Evolutionary conservation across 164 flowering plant species (phyloP).

Genomic region (Magnolia sinica): DNA sequence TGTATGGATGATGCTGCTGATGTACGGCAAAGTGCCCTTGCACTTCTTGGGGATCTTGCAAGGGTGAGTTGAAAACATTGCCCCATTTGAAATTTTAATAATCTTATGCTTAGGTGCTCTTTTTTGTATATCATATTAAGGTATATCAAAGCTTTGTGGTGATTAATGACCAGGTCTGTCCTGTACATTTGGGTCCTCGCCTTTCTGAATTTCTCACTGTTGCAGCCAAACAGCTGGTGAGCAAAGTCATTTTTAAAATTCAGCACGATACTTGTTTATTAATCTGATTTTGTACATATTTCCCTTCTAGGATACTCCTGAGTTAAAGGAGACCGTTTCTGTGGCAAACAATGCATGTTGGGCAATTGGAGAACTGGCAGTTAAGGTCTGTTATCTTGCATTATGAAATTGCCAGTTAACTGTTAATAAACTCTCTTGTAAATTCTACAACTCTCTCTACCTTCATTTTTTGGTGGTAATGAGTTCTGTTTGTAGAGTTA

Average conservation of each 20-base stretch:
- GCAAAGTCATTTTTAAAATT: slow-evolving; percentile 8
- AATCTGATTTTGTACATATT: slow-evolving; percentile 4
- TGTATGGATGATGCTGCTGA: slow-evolving; percentile 90
- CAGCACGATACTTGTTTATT: slow-evolving; percentile 1
- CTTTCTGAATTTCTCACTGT: slow-evolving; percentile 74
- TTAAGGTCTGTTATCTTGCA: slow-evolving; percentile 54
- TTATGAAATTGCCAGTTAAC: not conserved
- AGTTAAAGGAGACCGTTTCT: slow-evolving; percentile 72
- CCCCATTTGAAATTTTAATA: not conserved
- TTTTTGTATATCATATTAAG: not conserved
- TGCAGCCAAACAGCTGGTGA: slow-evolving; percentile 88
- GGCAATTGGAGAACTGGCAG: slow-evolving; percentile 98
- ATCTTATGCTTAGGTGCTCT: not conserved
- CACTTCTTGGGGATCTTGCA: slow-evolving; percentile 96
- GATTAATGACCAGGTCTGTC: slow-evolving; percentile 58
- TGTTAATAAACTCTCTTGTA: not conserved
- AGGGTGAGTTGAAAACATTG: slow-evolving; percentile 53
- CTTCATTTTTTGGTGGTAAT: not conserved
- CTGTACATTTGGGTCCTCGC: slow-evolving; percentile 75
- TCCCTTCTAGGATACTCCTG: slow-evolving; percentile 48
- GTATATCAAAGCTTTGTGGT: not conserved
- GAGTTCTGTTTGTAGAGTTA: no score
- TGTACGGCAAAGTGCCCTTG: slow-evolving; percentile 94
- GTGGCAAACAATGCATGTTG: slow-evolving; percentile 99
- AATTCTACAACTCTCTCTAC: not conserved